Evolutionary conservation across 257 asterid genomes (phyloP).

Genomic region (Anisodus acutangulus): DNA sequence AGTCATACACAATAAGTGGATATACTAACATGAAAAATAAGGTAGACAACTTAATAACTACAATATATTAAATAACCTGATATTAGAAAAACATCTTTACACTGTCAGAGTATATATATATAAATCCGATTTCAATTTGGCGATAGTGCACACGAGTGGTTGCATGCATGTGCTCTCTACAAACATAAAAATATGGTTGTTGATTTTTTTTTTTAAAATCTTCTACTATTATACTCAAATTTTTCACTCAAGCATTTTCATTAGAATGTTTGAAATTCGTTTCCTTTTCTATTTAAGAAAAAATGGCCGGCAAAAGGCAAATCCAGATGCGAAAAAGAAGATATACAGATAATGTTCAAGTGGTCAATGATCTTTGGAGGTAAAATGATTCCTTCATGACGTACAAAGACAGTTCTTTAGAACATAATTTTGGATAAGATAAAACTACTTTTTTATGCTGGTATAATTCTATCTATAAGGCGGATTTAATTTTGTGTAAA

Average conservation of each 20-base stretch:
- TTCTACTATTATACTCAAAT: not conserved
- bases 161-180: not conserved
- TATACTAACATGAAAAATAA: too few relatives aligned
- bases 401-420: constrained; percentile 19
- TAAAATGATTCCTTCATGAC: constrained; percentile 26
- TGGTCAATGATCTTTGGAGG: constrained; percentile 27
- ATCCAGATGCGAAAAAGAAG: not conserved
- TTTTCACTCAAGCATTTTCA: not conserved
- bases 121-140: too few relatives aligned
- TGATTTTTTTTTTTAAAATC: not conserved
- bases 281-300: not conserved
- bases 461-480: constrained; percentile 15
- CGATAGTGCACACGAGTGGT: not conserved
- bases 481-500: not conserved
- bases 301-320: constrained; percentile 27
- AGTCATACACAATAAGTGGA: too few relatives aligned
- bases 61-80: too few relatives aligned
- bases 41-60: too few relatives aligned
- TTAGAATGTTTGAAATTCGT: not conserved
- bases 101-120: too few relatives aligned
- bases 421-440: constrained; percentile 23
- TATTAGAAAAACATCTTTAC: too few relatives aligned
- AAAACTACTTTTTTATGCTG: constrained; percentile 12
- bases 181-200: not conserved
- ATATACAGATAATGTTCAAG: constrained; percentile 22